Percentiles rank a stretch among this genome's conserved stretches.
phyloP scores from a whole-genome alignment of 441 rosid species.

The Flueggea neowawraea region DNA sequence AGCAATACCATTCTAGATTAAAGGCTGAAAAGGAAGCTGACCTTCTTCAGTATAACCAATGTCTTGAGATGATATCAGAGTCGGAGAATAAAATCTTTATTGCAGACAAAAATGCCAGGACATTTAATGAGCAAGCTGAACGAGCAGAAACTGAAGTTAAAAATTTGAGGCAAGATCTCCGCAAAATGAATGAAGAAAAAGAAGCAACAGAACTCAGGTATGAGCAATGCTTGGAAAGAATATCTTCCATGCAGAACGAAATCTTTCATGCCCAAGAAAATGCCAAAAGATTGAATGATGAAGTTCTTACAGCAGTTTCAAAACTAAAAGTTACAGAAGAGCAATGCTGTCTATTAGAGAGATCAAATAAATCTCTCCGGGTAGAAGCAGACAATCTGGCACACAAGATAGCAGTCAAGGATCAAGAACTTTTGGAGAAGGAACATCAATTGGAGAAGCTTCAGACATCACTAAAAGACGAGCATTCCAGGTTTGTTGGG shows the following conservation, averaged over 20 bases:
- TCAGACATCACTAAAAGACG: constrained; percentile 53
- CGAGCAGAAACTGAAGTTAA: constrained; percentile 65
- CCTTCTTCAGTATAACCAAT: constrained; percentile 66
- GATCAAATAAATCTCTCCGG: constrained; percentile 60
- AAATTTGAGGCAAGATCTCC: constrained; percentile 52
- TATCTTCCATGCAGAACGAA: constrained; percentile 66
- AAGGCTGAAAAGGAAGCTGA: constrained; percentile 68
- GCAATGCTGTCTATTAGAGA: constrained; percentile 48
- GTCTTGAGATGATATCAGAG: constrained; percentile 60
- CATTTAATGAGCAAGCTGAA: constrained; percentile 46
- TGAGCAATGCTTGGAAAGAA: constrained; percentile 58
- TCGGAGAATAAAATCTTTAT: constrained; percentile 57
- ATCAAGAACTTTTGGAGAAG: constrained; percentile 67
- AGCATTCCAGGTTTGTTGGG: constrained; percentile 52
- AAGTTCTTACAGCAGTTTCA: constrained; percentile 52
- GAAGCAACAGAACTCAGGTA: constrained; percentile 54
- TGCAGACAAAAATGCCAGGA: constrained; percentile 50
- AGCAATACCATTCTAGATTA: constrained; percentile 52
- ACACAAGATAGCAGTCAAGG: constrained; percentile 59
- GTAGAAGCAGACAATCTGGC: constrained; percentile 60
- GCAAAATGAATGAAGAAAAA: constrained; percentile 59
- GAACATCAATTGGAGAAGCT: constrained; percentile 63
- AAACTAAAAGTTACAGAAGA: constrained; percentile 71
- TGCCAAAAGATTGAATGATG: constrained; percentile 51
- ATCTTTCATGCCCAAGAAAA: constrained; percentile 56